Evolutionary conservation across 345 rosid species (phyloP), one percentile per base, ranked within the genome.

Genomic region (Gossypium herbaceum): DNA sequence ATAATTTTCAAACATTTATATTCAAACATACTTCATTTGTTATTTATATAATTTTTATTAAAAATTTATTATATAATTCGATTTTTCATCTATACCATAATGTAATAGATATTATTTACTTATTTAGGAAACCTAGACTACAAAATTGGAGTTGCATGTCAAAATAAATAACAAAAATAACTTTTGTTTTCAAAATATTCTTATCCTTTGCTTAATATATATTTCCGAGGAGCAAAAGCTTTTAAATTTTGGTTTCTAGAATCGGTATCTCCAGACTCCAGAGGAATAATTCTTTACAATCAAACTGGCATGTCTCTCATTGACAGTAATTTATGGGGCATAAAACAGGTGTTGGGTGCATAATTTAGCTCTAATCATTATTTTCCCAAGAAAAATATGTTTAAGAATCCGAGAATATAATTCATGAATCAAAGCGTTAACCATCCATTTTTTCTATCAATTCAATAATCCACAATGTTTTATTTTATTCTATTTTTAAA

Each of bases 231-330:
- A 34, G 4, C 41, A 34, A 34, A 4, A 34, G 41, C 7, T 47
- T 47, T 47, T n/a, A 7, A 41, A 41, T 12, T 39, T 64, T 34
- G 41, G 41, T n/a, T 47, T 64, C 50, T 13, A 0, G 22, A 64
- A 64, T 39, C 15, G 39, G 45, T 34, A 34, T 43, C 39, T 34
- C 39, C 39, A 34, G 39, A 34, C 44, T 34, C 10, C 34, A 15
- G 67, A 62, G 15, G 68, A 64, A 41, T n/a, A 41, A 64, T 64
- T 64, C 69, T 12, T 41, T n/a, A 3, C 9, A n/a, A 47, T 39
- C 9, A 64, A 41, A n/a, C 25, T 64, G 69, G 25, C 48, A 7
- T 64, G 69, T 41, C 69, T n/a, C 69, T 4, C 69, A 24, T 68
- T 47, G 48, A 47, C 41, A 22, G 24, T 68, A 22, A 20, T 47